Percentiles rank a stretch among this genome's conserved stretches.
Evolutionary conservation across 1,139 yeast genomes (phyloP).

Genomic region (Kurtzmaniella quercitrusa): DNA sequence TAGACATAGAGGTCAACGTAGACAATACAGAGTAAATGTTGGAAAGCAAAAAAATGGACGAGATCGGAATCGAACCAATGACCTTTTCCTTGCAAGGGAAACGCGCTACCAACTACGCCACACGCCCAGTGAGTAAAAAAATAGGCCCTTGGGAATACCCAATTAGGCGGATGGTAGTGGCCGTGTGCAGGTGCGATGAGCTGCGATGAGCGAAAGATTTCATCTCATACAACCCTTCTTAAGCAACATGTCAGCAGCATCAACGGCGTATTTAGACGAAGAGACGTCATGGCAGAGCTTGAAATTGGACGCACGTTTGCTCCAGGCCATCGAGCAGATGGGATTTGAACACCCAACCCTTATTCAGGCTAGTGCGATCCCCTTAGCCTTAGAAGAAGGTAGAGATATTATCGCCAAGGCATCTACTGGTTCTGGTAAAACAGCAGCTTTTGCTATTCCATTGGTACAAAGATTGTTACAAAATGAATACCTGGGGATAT

Average conservation of each 20-base stretch:
- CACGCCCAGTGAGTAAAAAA: conserved; percentile 40
- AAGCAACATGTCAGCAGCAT: conserved; percentile 34
- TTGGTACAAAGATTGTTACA: conserved; percentile 63
- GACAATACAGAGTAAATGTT: neutral
- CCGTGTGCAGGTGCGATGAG: neutral
- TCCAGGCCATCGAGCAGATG: conserved; percentile 78
- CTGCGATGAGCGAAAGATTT: neutral
- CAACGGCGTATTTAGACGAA: conserved; percentile 67
- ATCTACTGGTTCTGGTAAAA: conserved; percentile 88
- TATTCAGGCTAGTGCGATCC: conserved; percentile 89
- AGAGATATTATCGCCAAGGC: conserved; percentile 88
- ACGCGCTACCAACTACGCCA: conserved; percentile 75
- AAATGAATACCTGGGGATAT: conserved; percentile 30
- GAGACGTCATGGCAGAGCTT: conserved; percentile 67
- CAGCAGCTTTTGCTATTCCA: conserved; percentile 80
- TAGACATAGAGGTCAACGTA: no score
- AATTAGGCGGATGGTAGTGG: neutral
- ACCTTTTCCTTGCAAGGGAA: conserved; percentile 65
- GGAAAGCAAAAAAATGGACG: conserved; percentile 40
- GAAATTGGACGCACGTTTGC: conserved; percentile 72
- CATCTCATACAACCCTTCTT: neutral
- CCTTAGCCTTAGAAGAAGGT: conserved; percentile 80
- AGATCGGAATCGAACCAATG: conserved; percentile 66
- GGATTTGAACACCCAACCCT: conserved; percentile 86
- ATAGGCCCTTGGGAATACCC: neutral